Evolutionary conservation across 768 basidiomycete genomes (phyloP), one percentile per base, ranked within the genome.

Genomic region (Lactifluus pinguis): DNA sequence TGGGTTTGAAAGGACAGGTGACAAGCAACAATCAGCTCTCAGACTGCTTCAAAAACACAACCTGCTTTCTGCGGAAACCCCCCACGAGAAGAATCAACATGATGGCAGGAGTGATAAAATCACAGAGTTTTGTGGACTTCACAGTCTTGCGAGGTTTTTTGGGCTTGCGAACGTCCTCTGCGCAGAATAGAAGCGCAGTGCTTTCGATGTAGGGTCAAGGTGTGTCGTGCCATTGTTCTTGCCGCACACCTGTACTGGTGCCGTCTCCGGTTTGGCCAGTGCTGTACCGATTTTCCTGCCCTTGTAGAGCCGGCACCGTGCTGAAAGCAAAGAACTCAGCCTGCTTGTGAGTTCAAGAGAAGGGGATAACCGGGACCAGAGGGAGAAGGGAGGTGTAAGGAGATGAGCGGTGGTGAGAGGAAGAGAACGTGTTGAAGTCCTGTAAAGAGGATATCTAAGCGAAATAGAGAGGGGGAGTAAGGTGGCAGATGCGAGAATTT

Each of bases 11-110:
- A 51, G 97, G 97, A 58, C 97, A 97, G 44, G 95, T 93, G 69
- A 99, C 93, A 76, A 99, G 80, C 70, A 99, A 77, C 71, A 99
- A 76, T 56, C 97, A 97, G 64, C 88, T 88, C 69, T 83, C 82
- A 73, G 98, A 77, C 80, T 95, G 93, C 83, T 97, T 97, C 79
- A 99, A 79, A 78, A 92, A 95, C 60, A 99, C 94, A 66, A 99
- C 97, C 57, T 95, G 86, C 85, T 98, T 98, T 66, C 95, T 95
- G 67, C 91, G 81, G 90, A 92, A 98, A 71, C 94, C 90, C 70
- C 97, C 97, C 63, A 95, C 95, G 69, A 99, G 85, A 68, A 99
- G 80, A 76, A 99, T 98, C 67, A 99, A 80, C 71, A 99, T 82
- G 72, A 93, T 87, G 65, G 97, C 97, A 63, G 94, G 92, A 64